phyloP scores from a whole-genome alignment of 2,329 filamentous ascomycete genomes.

The Colletotrichum zoysiae region DNA sequence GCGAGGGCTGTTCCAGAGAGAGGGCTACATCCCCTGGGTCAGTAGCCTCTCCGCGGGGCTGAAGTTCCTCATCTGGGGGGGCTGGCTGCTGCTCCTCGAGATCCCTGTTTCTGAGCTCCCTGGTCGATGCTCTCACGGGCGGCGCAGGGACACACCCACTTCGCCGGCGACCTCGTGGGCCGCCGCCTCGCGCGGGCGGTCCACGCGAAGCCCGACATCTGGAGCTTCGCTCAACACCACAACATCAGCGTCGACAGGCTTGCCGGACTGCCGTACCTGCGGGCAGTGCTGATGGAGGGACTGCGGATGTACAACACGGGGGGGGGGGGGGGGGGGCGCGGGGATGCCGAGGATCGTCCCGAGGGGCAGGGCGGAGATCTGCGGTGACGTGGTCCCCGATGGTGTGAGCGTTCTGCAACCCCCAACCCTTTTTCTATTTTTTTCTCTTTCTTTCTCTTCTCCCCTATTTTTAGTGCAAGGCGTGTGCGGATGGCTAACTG shows the following conservation, averaged over 20 bases:
- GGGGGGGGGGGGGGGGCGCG: conserved; percentile 21
- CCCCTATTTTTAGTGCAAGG: too few relatives aligned
- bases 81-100: conserved; percentile 29
- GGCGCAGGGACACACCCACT: conserved; percentile 22
- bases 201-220: conserved; percentile 38
- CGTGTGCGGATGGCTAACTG: background rate
- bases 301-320: conserved; percentile 52
- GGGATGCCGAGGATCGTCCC: conserved; percentile 47
- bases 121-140: conserved; percentile 24
- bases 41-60: conserved; percentile 43
- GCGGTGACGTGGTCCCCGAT: conserved; percentile 49
- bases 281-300: conserved; percentile 56
- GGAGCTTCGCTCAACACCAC: conserved; percentile 44
- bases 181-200: background rate
- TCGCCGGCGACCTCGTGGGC: background rate
- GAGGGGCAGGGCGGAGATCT: conserved; percentile 50
- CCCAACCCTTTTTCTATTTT: too few relatives aligned
- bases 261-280: conserved; percentile 52
- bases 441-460: too few relatives aligned
- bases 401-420: conserved; percentile 47
- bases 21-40: conserved; percentile 47
- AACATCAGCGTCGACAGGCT: conserved; percentile 55
- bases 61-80: conserved; percentile 30
- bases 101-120: conserved; percentile 33
- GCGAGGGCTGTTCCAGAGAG: conserved; percentile 46